phyloP scores from a whole-genome alignment of 441 rosid species.

The Pelargonium fulgidum region DNA sequence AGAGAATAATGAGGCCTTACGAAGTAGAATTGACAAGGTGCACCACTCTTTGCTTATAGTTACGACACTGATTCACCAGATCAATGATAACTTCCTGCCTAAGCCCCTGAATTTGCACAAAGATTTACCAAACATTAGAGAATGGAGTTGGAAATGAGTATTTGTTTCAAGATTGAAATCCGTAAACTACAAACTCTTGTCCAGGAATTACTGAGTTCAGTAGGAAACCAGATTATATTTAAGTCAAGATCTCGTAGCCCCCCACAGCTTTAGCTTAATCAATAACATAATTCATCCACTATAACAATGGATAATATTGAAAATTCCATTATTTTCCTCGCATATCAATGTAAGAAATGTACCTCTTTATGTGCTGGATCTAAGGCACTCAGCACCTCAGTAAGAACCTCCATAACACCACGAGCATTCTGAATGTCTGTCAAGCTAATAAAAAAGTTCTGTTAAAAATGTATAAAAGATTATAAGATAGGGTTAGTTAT shows the following conservation, averaged over 20 bases:
- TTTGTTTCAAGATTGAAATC: no score
- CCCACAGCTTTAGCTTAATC: no score
- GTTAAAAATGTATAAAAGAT: constrained; percentile 19
- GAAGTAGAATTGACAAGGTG: constrained; percentile 96
- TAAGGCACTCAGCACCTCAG: constrained; percentile 94
- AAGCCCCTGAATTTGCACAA: constrained; percentile 52
- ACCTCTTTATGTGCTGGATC: constrained; percentile 93
- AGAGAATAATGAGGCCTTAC: constrained; percentile 43
- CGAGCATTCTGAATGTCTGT: constrained; percentile 98
- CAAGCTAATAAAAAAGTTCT: constrained; percentile 50
- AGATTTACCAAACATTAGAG: background rate
- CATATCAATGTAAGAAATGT: constrained; percentile 20
- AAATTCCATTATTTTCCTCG: constrained; percentile 8
- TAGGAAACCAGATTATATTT: no score
- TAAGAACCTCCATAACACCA: constrained; percentile 93
- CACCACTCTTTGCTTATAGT: constrained; percentile 94
- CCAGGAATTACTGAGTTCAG: no score
- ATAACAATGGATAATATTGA: background rate
- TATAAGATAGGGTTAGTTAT: background rate
- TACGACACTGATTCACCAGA: constrained; percentile 92
- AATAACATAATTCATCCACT: no score
- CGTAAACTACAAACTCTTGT: no score
- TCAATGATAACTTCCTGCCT: constrained; percentile 96
- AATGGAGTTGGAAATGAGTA: no score
- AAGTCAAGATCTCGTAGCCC: no score